These are phyloP conservation scores for Serendipita sp. DNA, from an alignment of 768 basidiomycete species.

Conservation along the genomic window DNA sequence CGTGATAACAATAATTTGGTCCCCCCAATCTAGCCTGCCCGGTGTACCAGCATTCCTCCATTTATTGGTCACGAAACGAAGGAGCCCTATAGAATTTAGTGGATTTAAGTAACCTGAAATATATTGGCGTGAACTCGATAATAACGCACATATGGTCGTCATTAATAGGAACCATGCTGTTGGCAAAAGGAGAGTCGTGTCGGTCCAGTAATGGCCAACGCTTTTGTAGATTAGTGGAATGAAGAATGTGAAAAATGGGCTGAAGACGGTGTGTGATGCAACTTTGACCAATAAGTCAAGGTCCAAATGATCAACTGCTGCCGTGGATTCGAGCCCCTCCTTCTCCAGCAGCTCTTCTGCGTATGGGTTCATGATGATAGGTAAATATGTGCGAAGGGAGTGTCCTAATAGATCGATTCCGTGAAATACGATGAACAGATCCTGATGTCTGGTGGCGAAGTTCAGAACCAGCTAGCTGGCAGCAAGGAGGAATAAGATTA, in stretches of 20 bases:
- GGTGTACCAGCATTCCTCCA: slow-evolving; percentile 64
- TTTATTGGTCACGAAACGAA: slow-evolving; percentile 52
- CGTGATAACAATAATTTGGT: slow-evolving; percentile 80
- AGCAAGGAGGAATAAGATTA: too few species aligned
- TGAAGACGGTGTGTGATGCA: slow-evolving; percentile 59
- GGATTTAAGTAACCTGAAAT: neutral
- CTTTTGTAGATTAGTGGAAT: slow-evolving; percentile 60
- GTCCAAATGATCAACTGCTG: too few species aligned
- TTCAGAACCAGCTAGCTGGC: too few species aligned
- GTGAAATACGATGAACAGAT: too few species aligned
- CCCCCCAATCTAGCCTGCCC: slow-evolving; percentile 57
- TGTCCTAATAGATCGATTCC: too few species aligned
- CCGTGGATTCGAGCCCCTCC: too few species aligned
- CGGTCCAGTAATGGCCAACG: slow-evolving; percentile 38
- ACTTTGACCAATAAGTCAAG: slow-evolving; percentile 47
- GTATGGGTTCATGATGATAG: too few species aligned
- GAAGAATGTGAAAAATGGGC: slow-evolving; percentile 72
- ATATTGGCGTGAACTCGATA: slow-evolving; percentile 6
- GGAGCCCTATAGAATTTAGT: slow-evolving; percentile 31
- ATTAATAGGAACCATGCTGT: slow-evolving; percentile 40
- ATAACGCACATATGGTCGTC: slow-evolving; percentile 47
- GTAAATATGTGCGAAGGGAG: too few species aligned
- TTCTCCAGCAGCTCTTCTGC: too few species aligned
- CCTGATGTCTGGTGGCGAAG: too few species aligned
- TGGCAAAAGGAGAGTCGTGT: slow-evolving; percentile 35